phyloP scores from a whole-genome alignment of 1,284 basidiomycete species.

The Cryptococcus sp. region DNA sequence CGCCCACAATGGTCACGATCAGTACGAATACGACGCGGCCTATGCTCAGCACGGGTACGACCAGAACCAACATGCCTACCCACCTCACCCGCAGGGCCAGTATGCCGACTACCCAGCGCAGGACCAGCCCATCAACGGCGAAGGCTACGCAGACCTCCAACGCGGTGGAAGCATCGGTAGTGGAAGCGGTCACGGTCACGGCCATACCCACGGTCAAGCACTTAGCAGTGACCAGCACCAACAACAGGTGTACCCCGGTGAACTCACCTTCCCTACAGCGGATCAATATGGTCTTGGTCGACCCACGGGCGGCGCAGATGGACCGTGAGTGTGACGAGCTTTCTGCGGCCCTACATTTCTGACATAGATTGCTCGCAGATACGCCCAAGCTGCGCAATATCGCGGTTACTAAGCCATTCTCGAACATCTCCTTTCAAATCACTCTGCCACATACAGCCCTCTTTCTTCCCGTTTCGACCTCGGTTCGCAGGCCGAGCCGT shows the following conservation, averaged over 20 bases:
- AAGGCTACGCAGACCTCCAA: slow-evolving; percentile 47
- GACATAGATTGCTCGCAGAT: slow-evolving; percentile 19
- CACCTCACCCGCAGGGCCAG: slow-evolving; percentile 11
- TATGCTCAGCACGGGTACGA: slow-evolving; percentile 19
- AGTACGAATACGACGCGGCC: slow-evolving; percentile 34
- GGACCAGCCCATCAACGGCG: slow-evolving; percentile 19
- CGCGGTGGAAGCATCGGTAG: slow-evolving; percentile 31
- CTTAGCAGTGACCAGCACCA: neutral
- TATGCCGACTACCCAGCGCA: slow-evolving; percentile 35
- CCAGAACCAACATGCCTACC: slow-evolving; percentile 21
- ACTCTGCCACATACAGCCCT: neutral
- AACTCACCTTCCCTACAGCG: slow-evolving; percentile 29
- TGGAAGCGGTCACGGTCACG: slow-evolving; percentile 30
- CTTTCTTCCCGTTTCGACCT: neutral
- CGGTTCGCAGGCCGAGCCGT: slow-evolving; percentile 18
- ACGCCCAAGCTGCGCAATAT: slow-evolving; percentile 48
- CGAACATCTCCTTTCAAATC: neutral
- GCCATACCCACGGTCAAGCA: slow-evolving; percentile 10
- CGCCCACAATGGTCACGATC: slow-evolving; percentile 31
- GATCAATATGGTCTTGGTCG: slow-evolving; percentile 36
- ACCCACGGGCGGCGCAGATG: slow-evolving; percentile 44
- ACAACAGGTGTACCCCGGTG: slow-evolving; percentile 21
- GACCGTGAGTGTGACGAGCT: slow-evolving; percentile 33
- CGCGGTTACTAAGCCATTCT: slow-evolving; percentile 23
- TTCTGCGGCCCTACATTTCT: neutral